Conservation (phyloP, 1,139 yeast species). For the Debaryomyces psychrophilus region DNA sequence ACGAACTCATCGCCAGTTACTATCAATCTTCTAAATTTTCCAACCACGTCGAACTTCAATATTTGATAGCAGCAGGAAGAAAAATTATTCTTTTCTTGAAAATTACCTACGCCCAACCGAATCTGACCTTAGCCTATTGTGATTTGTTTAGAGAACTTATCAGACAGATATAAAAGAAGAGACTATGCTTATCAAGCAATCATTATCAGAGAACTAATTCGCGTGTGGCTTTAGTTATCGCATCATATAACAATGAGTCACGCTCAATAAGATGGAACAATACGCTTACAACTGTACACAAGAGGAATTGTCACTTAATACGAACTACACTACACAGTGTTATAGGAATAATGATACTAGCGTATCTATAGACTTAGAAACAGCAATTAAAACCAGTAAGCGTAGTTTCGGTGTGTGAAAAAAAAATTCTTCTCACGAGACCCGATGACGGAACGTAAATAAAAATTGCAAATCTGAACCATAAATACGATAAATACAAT, state of each 20-base stretch:
- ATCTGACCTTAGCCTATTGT: background rate
- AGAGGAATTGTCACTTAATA: background rate
- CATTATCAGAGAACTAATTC: background rate
- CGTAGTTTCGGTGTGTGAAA: background rate
- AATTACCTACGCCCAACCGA: background rate
- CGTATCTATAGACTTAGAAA: background rate
- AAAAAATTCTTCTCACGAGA: slow-evolving; percentile 4
- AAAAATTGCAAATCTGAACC: slow-evolving; percentile 2
- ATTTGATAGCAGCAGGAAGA: background rate
- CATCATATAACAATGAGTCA: slow-evolving; percentile 1
- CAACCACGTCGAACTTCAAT: background rate
- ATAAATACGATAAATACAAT: background rate
- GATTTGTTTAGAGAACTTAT: background rate
- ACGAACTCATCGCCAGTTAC: slow-evolving; percentile 1
- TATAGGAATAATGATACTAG: background rate
- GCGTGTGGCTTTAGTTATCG: slow-evolving; percentile 5
- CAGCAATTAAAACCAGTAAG: background rate
- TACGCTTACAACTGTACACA: background rate
- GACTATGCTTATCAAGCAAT: background rate
- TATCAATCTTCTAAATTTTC: background rate
- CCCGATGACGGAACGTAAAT: slow-evolving; percentile 2
- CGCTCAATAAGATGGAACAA: background rate
- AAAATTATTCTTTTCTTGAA: background rate
- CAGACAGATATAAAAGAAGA: background rate
- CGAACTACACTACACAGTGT: no score